Evolutionary conservation across 345 rosid species (phyloP).

Genomic region (Sisymbrium altissimum): DNA sequence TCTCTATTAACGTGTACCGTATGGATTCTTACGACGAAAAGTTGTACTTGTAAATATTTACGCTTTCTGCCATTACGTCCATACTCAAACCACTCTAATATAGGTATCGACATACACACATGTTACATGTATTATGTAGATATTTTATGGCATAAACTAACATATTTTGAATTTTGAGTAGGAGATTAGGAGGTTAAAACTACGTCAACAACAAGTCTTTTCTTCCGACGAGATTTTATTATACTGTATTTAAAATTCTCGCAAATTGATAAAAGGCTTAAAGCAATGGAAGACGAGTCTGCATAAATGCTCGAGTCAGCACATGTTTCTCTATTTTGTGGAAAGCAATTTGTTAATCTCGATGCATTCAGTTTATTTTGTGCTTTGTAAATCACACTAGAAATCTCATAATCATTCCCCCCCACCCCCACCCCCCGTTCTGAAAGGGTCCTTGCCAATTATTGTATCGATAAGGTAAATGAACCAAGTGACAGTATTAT

Average conservation of each 20-base stretch:
- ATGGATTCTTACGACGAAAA: slow-evolving; percentile 27
- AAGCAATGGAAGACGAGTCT: slow-evolving; percentile 2
- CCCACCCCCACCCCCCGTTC: too few relatives aligned
- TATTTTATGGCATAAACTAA: not conserved
- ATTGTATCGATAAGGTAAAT: slow-evolving; percentile 14
- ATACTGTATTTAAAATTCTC: not conserved
- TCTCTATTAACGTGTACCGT: slow-evolving; percentile 32
- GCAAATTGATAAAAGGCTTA: slow-evolving; percentile 8
- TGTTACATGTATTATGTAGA: not conserved
- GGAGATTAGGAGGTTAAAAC: slow-evolving; percentile 15
- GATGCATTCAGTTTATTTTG: slow-evolving; percentile 8
- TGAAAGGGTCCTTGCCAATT: not conserved
- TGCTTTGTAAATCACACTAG: not conserved
- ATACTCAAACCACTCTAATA: slow-evolving; percentile 2
- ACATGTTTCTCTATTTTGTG: slow-evolving; percentile 40
- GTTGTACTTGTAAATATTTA: slow-evolving; percentile 23
- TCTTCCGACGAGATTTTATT: not conserved
- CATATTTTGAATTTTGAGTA: not conserved
- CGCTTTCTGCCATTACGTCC: slow-evolving; percentile 21
- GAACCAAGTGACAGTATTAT: not conserved
- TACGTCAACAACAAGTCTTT: not conserved
- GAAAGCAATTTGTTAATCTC: slow-evolving; percentile 27
- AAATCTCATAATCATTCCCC: not conserved
- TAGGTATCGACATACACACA: not conserved
- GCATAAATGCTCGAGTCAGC: slow-evolving; percentile 43